Percentiles rank a stretch among this genome's conserved stretches.
phyloP scores from a whole-genome alignment of 495 filamentous ascomycete genomes.

The Terfezia boudieri region DNA sequence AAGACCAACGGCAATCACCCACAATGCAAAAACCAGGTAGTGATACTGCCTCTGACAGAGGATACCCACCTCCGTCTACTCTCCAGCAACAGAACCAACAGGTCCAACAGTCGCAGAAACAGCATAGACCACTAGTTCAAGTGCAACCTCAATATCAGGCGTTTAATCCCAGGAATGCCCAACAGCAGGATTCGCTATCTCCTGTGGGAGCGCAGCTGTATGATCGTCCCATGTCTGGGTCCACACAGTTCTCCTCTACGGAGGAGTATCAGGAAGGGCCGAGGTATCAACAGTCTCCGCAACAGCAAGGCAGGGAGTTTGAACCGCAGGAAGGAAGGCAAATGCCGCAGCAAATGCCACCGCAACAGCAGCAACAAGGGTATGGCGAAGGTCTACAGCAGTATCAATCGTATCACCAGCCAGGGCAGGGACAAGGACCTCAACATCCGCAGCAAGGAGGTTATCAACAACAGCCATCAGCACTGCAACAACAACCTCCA shows the following conservation, averaged over 20 bases:
- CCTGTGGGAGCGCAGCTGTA: not conserved
- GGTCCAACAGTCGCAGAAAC: not conserved
- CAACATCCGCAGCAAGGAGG: not conserved
- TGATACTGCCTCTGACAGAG: too few species aligned
- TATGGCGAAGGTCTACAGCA: not conserved
- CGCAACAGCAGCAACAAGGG: not conserved
- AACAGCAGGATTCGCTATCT: not conserved
- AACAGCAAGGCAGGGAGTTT: not conserved
- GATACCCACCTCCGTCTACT: too few species aligned
- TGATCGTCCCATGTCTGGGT: not conserved
- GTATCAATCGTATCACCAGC: not conserved
- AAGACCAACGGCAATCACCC: too few species aligned
- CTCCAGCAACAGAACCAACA: not conserved
- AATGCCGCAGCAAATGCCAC: not conserved
- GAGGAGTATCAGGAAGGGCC: not conserved
- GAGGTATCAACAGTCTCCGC: conserved; percentile 1
- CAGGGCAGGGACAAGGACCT: not conserved
- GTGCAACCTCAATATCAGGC: too few species aligned
- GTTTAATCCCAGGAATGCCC: too few species aligned
- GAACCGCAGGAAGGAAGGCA: not conserved
- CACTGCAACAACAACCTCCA: not conserved
- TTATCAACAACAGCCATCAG: not conserved
- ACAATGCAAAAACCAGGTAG: too few species aligned
- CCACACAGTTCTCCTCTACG: not conserved
- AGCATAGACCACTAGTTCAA: not conserved